Evolutionary conservation across 176 grass and related monocot genomes (phyloP).

Genomic region (Oryza glaberrima): DNA sequence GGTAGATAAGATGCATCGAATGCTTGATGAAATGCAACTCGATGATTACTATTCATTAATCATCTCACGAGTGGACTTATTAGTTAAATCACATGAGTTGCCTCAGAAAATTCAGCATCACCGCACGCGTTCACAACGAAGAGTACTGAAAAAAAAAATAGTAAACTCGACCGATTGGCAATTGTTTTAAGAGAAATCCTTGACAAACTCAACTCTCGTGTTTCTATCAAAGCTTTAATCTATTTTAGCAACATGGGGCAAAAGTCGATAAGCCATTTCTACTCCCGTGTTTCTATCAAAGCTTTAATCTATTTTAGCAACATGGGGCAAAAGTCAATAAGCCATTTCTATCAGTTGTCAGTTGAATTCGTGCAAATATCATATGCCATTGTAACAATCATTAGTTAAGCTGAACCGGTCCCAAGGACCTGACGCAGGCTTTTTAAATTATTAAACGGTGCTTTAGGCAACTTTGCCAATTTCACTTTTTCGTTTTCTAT

Average conservation of each 20-base stretch:
- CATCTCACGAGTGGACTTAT: not conserved
- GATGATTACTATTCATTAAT: not conserved
- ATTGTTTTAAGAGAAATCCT: not conserved
- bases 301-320: not conserved
- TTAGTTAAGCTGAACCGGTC: not conserved
- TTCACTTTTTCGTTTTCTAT: no score
- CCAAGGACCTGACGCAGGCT: not conserved
- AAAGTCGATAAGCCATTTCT: not conserved
- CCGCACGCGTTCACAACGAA: not conserved
- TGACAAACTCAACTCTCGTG: not conserved
- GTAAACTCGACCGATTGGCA: not conserved
- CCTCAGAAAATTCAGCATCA: not conserved
- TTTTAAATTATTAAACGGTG: no score
- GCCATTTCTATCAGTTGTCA: not conserved
- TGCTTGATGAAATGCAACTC: not conserved
- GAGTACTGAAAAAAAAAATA: not conserved
- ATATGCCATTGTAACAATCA: not conserved
- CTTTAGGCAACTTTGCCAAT: rapidly evolving
- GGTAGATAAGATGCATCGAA: not conserved
- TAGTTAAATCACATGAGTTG: not conserved
- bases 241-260: no score
- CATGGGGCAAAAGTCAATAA: not conserved
- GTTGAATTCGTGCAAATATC: not conserved
- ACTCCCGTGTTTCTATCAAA: not conserved
- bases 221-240: not conserved